Conservation (phyloP, 1,284 basidiomycete genomes). For the Ustilago loliicola region DNA sequence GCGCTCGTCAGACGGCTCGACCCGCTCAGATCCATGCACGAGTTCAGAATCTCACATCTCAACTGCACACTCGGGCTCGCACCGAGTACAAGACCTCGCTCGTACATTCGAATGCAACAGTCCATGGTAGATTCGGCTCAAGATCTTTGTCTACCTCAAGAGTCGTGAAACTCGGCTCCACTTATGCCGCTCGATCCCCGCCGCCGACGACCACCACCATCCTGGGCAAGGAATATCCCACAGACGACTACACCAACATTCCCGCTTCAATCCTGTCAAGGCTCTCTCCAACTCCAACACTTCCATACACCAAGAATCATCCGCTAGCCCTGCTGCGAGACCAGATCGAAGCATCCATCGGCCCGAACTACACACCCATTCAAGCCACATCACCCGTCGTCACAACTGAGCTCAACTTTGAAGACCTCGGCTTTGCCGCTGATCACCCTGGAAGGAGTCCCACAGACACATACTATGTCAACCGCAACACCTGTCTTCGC, state of each 20-base stretch:
- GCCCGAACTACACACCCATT: slow-evolving; percentile 69
- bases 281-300: slow-evolving; percentile 74
- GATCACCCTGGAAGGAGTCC: slow-evolving; percentile 92
- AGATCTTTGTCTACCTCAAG: slow-evolving; percentile 22
- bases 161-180: neutral
- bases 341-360: slow-evolving; percentile 87
- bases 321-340: slow-evolving; percentile 87
- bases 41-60: slow-evolving; percentile 28
- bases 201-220: slow-evolving; percentile 40
- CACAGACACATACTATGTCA: slow-evolving; percentile 97
- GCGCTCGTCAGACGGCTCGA: slow-evolving; percentile 26
- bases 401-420: slow-evolving; percentile 92
- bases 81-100: neutral
- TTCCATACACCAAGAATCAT: slow-evolving; percentile 84
- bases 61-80: slow-evolving; percentile 8
- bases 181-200: neutral
- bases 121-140: neutral
- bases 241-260: slow-evolving; percentile 86
- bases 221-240: slow-evolving; percentile 73
- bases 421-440: slow-evolving; percentile 90
- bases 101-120: neutral
- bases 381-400: slow-evolving; percentile 87
- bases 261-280: slow-evolving; percentile 87
- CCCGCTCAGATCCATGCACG: slow-evolving; percentile 41
- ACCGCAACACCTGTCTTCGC: slow-evolving; percentile 88